These are phyloP conservation scores for Sungouiozyma ichnusensis DNA, from an alignment of 805 yeast species.

Conservation along the genomic window DNA sequence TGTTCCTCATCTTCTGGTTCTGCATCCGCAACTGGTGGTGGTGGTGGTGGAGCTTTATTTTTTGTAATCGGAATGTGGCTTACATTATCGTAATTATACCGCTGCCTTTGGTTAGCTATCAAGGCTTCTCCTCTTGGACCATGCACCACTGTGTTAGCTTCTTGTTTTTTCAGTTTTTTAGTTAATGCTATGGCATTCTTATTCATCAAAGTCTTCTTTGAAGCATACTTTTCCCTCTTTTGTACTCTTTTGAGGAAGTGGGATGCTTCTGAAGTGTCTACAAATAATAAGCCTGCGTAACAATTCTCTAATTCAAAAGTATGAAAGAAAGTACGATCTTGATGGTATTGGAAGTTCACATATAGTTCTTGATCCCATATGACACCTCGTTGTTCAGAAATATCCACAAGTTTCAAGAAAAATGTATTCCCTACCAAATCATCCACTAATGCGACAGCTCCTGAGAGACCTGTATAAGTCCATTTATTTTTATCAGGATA, in stretches of 20 bases:
- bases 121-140: conserved; percentile 38
- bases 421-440: conserved; percentile 92
- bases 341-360: conserved; percentile 78
- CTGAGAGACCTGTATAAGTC: conserved; percentile 81
- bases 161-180: conserved; percentile 45
- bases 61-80: conserved; percentile 27
- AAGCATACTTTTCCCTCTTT: conserved; percentile 68
- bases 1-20: conserved; percentile 10
- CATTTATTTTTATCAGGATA: conserved; percentile 74
- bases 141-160: conserved; percentile 51
- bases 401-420: conserved; percentile 81
- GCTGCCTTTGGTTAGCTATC: conserved; percentile 22
- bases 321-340: conserved; percentile 91
- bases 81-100: conserved; percentile 20
- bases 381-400: conserved; percentile 73
- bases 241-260: conserved; percentile 74
- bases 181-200: conserved; percentile 80
- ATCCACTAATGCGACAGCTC: conserved; percentile 80
- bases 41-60: conserved; percentile 35
- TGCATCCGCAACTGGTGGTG: conserved; percentile 30
- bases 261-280: conserved; percentile 78
- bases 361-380: conserved; percentile 96
- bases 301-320: conserved; percentile 90
- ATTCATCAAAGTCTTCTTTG: conserved; percentile 76
- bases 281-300: conserved; percentile 75